Base-by-base conservation (phyloP, 495 filamentous ascomycete species). In the Lasiosphaeria ovina region DNA sequence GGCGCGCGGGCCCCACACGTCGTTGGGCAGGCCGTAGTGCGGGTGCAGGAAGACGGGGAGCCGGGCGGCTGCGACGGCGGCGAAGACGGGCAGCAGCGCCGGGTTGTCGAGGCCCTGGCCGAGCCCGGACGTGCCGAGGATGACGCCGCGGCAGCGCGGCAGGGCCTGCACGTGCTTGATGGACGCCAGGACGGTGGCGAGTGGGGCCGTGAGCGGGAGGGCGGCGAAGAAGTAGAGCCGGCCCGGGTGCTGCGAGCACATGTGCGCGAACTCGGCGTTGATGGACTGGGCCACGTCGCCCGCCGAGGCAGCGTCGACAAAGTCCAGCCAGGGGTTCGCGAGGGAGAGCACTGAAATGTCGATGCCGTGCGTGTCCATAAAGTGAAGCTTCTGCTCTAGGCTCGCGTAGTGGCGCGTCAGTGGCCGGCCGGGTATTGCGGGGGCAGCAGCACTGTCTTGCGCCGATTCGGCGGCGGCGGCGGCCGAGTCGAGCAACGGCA, bases 281-380 rank as follows among this genome's bases (percentile, higher is more conserved):
- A 96, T 84, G 4, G 71, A 75, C 38, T 77, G 60, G 0, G 91
- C 89, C 59, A 84, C 83, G 47, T 75, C 69, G 11, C 80, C 82
- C 3, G 89, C 89, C 59, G 88, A 83, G 24, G 73, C 64, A 0
- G 85, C 65, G 0, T 83, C 76, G 0, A 97, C 77, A 69, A 96
- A 97, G 72, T 97, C 93, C 1, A 98, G 83, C 93, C 93, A 98
- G 1, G 93, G 93, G 70, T 98, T 98, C 31, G 93, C 93, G 48
- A 97, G 87, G 0, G 89, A 93, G 69, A 98, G 84, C 8, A 97
- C 87, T 16, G 90, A 95, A 56, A 85, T 85, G 68, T 88, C 82
- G 67, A 98, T 97, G 32, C 73, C 71, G 69, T 98, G 93, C 6
- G 75, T 81, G 66, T 89, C 80, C 93, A 98, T 98, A 75, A 98